Evolutionary conservation across 805 yeast species (phyloP).

Genomic region (Dipodascus albidus): DNA sequence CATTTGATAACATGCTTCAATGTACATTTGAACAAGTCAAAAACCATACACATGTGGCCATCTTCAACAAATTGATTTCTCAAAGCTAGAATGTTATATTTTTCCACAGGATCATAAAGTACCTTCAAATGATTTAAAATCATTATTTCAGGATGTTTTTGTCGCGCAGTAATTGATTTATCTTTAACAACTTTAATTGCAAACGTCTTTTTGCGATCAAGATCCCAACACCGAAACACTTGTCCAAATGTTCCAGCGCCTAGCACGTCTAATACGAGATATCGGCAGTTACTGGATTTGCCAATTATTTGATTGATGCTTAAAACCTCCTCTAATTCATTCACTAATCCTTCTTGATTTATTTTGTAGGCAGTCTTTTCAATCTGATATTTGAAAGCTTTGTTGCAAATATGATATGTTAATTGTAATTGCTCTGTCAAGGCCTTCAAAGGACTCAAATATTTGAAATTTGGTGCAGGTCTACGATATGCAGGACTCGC

Average conservation of each 20-base stretch:
- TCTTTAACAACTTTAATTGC: not conserved
- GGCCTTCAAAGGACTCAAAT: not conserved
- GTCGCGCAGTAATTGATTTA: not conserved
- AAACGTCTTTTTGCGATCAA: not conserved
- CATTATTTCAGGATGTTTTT: not conserved
- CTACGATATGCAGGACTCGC: not conserved
- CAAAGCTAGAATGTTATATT: not conserved
- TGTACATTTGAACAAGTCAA: not conserved
- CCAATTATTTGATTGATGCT: not conserved
- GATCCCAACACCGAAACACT: not conserved
- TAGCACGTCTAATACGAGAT: not conserved
- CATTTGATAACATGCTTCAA: not conserved
- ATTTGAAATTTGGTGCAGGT: not conserved
- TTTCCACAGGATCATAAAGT: not conserved
- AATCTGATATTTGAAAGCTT: not conserved
- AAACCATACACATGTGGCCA: not conserved
- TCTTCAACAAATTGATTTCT: not conserved
- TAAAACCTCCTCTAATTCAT: no score
- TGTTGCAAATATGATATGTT: not conserved
- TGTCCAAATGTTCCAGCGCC: not conserved
- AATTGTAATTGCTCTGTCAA: not conserved
- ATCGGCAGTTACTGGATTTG: not conserved
- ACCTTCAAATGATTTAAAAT: not conserved
- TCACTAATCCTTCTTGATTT: no score
- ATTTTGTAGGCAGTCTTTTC: not conserved